A percentile compares a stretch with the other conserved stretches of the same genome.
phyloP scores from a whole-genome alignment of 1,284 basidiomycete genomes.

The Rhodotorula sp. region DNA sequence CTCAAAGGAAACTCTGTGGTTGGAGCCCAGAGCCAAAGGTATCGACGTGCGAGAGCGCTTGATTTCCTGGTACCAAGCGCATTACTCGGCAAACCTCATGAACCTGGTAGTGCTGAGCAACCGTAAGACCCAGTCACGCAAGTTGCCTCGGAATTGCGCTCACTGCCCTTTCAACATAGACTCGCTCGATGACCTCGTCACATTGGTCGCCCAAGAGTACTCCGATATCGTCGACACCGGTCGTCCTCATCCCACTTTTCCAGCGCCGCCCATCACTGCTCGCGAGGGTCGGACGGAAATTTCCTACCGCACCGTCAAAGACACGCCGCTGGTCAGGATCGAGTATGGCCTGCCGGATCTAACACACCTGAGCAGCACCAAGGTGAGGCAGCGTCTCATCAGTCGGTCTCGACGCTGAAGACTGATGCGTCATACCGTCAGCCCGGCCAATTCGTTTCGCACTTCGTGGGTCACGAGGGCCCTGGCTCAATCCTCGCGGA shows the following conservation, averaged over 20 bases:
- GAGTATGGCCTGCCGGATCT: conserved; percentile 68
- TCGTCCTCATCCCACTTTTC: conserved; percentile 13
- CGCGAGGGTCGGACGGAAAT: conserved; percentile 59
- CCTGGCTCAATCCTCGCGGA: conserved; percentile 79
- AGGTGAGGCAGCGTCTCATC: conserved; percentile 4
- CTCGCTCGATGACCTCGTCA: conserved; percentile 71
- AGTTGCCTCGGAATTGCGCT: neutral
- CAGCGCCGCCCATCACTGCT: conserved; percentile 10
- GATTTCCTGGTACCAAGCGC: conserved; percentile 87
- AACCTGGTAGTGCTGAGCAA: conserved; percentile 85
- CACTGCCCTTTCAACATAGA: conserved; percentile 54
- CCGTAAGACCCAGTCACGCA: conserved; percentile 55
- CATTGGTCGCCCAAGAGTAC: conserved; percentile 69
- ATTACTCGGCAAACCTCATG: conserved; percentile 96
- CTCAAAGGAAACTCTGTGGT: conserved; percentile 75
- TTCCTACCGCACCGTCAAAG: conserved; percentile 84
- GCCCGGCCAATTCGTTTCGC: conserved; percentile 73
- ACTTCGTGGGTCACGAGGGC: conserved; percentile 92
- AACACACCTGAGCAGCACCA: conserved; percentile 60
- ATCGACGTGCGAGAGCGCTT: conserved; percentile 69
- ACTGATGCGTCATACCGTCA: conserved; percentile 30
- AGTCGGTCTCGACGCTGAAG: no score
- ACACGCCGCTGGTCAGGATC: conserved; percentile 80
- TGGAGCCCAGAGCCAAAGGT: conserved; percentile 60
- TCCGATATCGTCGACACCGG: conserved; percentile 72